phyloP scores from a whole-genome alignment of 2,329 filamentous ascomycete genomes.

The Pseudogymnoascus sp. region DNA sequence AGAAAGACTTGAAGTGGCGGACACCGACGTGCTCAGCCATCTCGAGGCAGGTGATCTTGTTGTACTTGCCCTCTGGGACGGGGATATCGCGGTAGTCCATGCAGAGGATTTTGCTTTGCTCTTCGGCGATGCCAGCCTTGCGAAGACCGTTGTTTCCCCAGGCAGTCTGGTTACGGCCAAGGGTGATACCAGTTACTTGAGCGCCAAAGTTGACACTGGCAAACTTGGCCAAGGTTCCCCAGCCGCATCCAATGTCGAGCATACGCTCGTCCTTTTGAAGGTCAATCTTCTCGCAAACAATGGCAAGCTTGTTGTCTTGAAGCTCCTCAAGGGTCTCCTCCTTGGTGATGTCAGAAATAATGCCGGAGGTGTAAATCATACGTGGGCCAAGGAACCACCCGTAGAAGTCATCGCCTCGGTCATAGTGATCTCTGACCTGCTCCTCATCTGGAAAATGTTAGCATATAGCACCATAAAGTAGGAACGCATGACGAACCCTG shows the following conservation, averaged over 20 bases:
- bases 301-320: slow-evolving; percentile 92
- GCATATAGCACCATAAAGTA: background rate
- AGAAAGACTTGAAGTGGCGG: slow-evolving; percentile 72
- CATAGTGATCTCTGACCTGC: slow-evolving; percentile 95
- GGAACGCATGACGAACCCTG: slow-evolving; percentile 51
- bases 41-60: slow-evolving; percentile 95
- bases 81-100: slow-evolving; percentile 96
- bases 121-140: slow-evolving; percentile 71
- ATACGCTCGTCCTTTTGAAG: slow-evolving; percentile 72
- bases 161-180: slow-evolving; percentile 90
- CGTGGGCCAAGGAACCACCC: slow-evolving; percentile 95
- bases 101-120: slow-evolving; percentile 87
- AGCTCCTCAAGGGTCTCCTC: slow-evolving; percentile 92
- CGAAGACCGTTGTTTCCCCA: slow-evolving; percentile 91
- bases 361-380: slow-evolving; percentile 96
- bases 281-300: slow-evolving; percentile 93
- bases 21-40: slow-evolving; percentile 99
- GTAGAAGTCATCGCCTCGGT: slow-evolving; percentile 97
- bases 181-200: slow-evolving; percentile 76
- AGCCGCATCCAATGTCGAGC: slow-evolving; percentile 95
- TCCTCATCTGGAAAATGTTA: slow-evolving; percentile 65
- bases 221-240: slow-evolving; percentile 92
- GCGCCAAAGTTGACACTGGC: slow-evolving; percentile 88
- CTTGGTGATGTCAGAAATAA: slow-evolving; percentile 78
- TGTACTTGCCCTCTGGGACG: slow-evolving; percentile 66